Evolutionary conservation across 2,329 filamentous ascomycete genomes (phyloP).

Genomic region (Elsinoe australis): DNA sequence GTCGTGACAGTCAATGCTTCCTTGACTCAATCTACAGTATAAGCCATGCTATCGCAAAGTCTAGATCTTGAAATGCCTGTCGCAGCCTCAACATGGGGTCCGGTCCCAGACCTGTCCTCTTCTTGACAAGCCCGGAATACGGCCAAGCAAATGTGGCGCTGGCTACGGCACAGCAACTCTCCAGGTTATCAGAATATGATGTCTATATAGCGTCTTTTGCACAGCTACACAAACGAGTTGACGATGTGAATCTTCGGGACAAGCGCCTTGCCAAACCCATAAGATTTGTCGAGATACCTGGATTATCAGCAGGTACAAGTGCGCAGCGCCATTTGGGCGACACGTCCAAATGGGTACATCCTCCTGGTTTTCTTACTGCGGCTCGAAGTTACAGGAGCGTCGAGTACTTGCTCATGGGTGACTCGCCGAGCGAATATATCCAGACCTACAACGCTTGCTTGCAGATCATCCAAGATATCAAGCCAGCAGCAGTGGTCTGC

Average conservation of each 20-base stretch:
- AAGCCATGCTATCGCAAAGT: not conserved
- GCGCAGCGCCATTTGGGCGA: slow-evolving; percentile 5
- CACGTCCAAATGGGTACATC: slow-evolving; percentile 4
- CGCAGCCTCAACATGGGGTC: not conserved
- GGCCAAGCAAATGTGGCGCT: slow-evolving; percentile 5
- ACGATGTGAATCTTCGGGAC: not conserved
- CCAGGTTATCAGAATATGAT: not conserved
- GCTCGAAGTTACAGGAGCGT: slow-evolving; percentile 3
- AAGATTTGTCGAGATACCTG: slow-evolving; percentile 1
- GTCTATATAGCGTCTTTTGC: not conserved
- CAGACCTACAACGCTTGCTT: not conserved
- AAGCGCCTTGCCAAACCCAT: not conserved
- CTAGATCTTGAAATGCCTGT: not conserved
- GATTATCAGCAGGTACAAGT: not conserved
- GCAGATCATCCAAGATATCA: slow-evolving; percentile 4
- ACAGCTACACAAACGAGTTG: not conserved
- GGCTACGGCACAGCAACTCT: not conserved
- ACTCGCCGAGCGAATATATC: slow-evolving; percentile 1
- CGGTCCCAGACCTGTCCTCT: not conserved
- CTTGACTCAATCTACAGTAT: too few relatives aligned
- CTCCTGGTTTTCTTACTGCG: slow-evolving; percentile 1
- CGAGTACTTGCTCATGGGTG: slow-evolving; percentile 5
- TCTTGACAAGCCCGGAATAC: slow-evolving; percentile 10
- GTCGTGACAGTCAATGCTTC: too few relatives aligned
- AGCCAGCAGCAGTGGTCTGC: slow-evolving; percentile 7